Evolutionary conservation across 192 early-diverging fungal species (phyloP).

Genomic region (Mortierella claussenii): DNA sequence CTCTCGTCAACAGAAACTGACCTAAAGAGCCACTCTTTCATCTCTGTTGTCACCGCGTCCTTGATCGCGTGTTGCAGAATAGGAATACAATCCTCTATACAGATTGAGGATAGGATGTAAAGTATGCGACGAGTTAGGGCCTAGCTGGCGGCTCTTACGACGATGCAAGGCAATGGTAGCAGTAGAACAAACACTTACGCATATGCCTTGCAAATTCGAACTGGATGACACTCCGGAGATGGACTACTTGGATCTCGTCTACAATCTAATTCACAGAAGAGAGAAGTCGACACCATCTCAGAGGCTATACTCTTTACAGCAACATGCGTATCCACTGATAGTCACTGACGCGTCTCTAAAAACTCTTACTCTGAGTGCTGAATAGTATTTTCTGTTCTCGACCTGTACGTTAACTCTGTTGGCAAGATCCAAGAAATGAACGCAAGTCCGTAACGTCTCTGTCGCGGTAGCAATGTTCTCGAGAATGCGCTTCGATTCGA

Average conservation of each 20-base stretch:
- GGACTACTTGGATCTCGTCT: slow-evolving; percentile 81
- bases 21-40: slow-evolving; percentile 94
- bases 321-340: too few species aligned
- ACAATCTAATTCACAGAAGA: slow-evolving; percentile 85
- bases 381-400: slow-evolving; percentile 87
- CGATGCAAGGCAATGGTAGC: too few species aligned
- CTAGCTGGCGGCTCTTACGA: too few species aligned
- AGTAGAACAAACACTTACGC: too few species aligned
- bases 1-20: slow-evolving; percentile 32
- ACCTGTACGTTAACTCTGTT: slow-evolving; percentile 86
- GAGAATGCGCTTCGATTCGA: slow-evolving; percentile 81
- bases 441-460: slow-evolving; percentile 82
- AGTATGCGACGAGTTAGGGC: too few species aligned
- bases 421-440: slow-evolving; percentile 88
- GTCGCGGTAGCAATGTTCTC: slow-evolving; percentile 89
- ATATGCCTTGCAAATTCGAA: slow-evolving; percentile 90
- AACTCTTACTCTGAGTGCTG: slow-evolving; percentile 79
- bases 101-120: too few species aligned
- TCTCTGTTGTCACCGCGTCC: slow-evolving; percentile 83
- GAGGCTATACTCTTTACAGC: too few species aligned
- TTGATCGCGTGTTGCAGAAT: slow-evolving; percentile 89
- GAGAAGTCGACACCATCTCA: too few species aligned
- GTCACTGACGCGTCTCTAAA: too few species aligned
- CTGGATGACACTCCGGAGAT: slow-evolving; percentile 77
- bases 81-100: slow-evolving; percentile 84